Conservation (phyloP, 306 rosid genomes). For the Leucaena leucocephala region DNA sequence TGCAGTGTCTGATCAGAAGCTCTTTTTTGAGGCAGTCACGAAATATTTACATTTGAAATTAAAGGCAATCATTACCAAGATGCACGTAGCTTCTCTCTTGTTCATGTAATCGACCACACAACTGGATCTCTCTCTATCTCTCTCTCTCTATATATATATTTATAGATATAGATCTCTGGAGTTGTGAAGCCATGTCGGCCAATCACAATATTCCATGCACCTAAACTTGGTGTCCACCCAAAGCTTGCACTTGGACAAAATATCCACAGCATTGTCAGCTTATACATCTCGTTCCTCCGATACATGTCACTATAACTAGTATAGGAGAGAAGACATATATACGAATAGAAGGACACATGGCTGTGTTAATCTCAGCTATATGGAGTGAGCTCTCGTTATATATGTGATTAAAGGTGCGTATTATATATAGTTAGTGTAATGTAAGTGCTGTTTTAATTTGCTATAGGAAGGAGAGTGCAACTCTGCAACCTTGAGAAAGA, state of each 20-base stretch:
- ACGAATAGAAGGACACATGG: background rate
- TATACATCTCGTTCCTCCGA: background rate
- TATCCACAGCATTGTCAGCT: background rate
- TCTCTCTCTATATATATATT: background rate
- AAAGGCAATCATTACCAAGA: constrained; percentile 43
- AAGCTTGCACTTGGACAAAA: constrained; percentile 17
- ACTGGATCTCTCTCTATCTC: background rate
- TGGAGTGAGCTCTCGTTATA: background rate
- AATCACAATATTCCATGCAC: constrained; percentile 32
- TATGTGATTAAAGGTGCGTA: background rate
- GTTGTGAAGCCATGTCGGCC: background rate
- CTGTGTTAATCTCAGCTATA: background rate
- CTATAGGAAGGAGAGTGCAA: background rate
- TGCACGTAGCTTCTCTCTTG: constrained; percentile 20
- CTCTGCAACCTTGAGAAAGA: background rate
- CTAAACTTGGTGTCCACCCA: constrained; percentile 1
- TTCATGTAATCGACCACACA: background rate
- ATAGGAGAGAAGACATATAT: background rate
- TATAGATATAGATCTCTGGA: background rate
- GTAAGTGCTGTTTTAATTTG: background rate
- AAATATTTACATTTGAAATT: constrained; percentile 46
- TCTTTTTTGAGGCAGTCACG: constrained; percentile 77
- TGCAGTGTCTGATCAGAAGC: constrained; percentile 76
- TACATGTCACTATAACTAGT: background rate
- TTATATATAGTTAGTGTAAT: background rate